Percentiles rank a stretch among this genome's conserved stretches.
These are phyloP conservation scores for Pseudogymnoascus sp. DNA, from an alignment of 2,329 filamentous ascomycete genomes.

Conservation along the genomic window DNA sequence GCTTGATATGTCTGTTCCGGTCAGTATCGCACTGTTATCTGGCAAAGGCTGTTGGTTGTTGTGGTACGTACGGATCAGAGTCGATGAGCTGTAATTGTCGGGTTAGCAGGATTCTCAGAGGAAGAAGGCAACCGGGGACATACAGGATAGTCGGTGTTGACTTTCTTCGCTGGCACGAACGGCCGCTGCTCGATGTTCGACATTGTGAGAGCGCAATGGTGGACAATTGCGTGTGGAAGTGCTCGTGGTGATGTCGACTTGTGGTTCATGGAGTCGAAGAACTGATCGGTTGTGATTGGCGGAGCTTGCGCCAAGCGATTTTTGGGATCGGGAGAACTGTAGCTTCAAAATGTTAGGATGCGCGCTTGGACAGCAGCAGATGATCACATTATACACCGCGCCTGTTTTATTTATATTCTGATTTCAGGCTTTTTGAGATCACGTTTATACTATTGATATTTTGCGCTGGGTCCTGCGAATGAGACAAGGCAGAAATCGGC, in stretches of 20 bases:
- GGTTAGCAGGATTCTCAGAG: constrained; percentile 23
- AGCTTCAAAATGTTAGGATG: constrained; percentile 11
- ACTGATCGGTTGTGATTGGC: constrained; percentile 8
- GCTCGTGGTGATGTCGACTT: not conserved
- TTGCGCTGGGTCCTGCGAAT: not conserved
- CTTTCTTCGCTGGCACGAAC: constrained; percentile 66
- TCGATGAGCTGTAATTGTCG: constrained; percentile 73
- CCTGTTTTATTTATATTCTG: not conserved
- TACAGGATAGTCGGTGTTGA: constrained; percentile 81
- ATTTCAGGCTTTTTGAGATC: not conserved
- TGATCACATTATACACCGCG: not conserved
- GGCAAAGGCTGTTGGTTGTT: not conserved
- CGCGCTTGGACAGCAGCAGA: constrained; percentile 2
- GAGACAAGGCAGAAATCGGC: not conserved
- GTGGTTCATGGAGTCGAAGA: constrained; percentile 12
- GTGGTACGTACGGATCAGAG: constrained; percentile 78
- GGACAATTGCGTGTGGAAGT: constrained; percentile 9
- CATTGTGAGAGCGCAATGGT: constrained; percentile 27
- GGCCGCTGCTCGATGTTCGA: constrained; percentile 32
- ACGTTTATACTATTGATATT: not conserved
- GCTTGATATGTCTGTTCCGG: constrained; percentile 67
- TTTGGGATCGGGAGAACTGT: constrained; percentile 9
- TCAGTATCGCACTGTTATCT: constrained; percentile 23
- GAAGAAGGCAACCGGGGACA: constrained; percentile 31
- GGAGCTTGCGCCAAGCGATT: constrained; percentile 9